Base-by-base conservation (phyloP, 345 rosid genomes). In the Boechera divaricarpa region DNA sequence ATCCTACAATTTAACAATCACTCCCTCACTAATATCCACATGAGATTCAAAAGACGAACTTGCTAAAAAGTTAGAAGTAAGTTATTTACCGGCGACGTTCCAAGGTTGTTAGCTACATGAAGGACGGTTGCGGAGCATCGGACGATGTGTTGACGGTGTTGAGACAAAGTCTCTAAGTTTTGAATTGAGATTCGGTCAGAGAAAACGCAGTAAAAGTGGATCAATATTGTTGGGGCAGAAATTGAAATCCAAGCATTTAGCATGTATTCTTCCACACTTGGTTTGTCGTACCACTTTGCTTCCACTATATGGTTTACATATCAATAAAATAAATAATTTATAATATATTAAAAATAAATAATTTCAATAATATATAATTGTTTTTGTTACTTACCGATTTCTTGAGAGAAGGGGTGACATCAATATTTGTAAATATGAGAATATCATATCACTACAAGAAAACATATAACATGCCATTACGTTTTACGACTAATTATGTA, bases 201-300 rank as follows among this genome's bases (percentile, higher is more conserved):
- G 5, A 28, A 15, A 10, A 41, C 10, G 11, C 67, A 53, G 55
- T 80, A 81, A 5, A 72, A 62, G 24, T 85, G 84, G 2, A 53
- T 12, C 4, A 82, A 13, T 0, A 69, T 3, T 0, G 67, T 4
- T 5, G 81, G 73, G 0, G 29, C 82, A 0, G 78, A 4, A 7
- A 73, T 6, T 4, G 92, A 80, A 12, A 77, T 6, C 82, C 77
- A 76, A 9, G 76, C 84, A 49, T 80, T 84, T 18, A 80, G 78
- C 32, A 86, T 56, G 58, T 82, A 88, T 15, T 86, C 89, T 59
- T 78, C 7, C 0, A 82, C 1, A 1, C 47, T 79, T 56, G 92
- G 87, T 16, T 45, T 81, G 7, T 64, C 7, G 48, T 70, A 70
- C 90, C 92, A 86, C 6, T 82, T 77, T 7, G 90, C 86, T 55